Percentiles rank a stretch among this genome's conserved stretches.
Conservation (phyloP, 148 eudicot genomes). For the Arbutus unedo region DNA sequence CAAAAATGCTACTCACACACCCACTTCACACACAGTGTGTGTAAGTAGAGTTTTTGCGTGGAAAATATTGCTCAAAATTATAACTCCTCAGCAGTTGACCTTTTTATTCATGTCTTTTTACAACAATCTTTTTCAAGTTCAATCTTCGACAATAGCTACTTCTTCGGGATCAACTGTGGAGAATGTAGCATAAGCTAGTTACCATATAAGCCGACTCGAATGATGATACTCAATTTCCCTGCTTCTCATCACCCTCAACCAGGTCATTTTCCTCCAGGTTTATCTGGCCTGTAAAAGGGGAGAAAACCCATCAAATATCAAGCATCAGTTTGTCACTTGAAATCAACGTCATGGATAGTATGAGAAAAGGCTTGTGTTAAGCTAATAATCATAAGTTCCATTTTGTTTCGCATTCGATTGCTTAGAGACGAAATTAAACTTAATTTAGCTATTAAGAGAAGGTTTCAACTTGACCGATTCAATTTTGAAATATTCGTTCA, state of each 20-base stretch:
- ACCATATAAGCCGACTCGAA: background rate
- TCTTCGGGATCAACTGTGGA: background rate
- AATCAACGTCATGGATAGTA: background rate
- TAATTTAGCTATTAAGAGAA: background rate
- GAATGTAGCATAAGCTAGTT: background rate
- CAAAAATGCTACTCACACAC: background rate
- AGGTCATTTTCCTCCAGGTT: conserved; percentile 27
- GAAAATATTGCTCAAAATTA: conserved; percentile 7
- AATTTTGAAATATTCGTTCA: background rate
- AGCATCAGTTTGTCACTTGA: background rate
- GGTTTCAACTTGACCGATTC: background rate
- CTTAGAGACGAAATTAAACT: background rate
- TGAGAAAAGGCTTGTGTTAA: background rate
- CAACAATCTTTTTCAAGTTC: conserved; percentile 11
- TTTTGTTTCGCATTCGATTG: background rate
- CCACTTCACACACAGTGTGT: background rate
- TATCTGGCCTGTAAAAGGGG: conserved; percentile 20
- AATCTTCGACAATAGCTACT: background rate
- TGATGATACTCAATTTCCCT: conserved; percentile 15
- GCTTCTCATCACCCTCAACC: conserved; percentile 25
- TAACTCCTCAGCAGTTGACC: background rate
- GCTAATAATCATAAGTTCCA: background rate
- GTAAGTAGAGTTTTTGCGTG: background rate
- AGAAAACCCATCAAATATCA: background rate
- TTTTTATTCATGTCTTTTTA: conserved; percentile 13